A percentile compares a stretch with the other conserved stretches of the same genome.
Evolutionary conservation across 2,329 filamentous ascomycete species (phyloP).

Genomic region (Sporothrix curviconia): DNA sequence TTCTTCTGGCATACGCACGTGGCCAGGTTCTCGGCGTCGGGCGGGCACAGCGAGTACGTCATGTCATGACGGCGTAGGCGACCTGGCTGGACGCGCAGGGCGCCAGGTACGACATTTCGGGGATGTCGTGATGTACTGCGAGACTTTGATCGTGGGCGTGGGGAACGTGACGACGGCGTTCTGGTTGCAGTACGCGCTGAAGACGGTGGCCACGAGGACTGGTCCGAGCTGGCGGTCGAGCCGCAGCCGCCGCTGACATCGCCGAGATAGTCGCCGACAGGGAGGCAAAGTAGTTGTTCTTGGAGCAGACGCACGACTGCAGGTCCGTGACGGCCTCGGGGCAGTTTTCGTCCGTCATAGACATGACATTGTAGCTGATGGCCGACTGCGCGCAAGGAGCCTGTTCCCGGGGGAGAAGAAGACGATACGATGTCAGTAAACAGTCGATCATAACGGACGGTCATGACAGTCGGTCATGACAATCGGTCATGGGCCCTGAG

Average conservation of each 20-base stretch:
- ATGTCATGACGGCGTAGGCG: conserved; percentile 33
- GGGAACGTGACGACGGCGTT: conserved; percentile 32
- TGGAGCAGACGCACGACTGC: conserved; percentile 48
- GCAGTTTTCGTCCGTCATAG: conserved; percentile 38
- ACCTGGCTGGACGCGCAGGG: conserved; percentile 37
- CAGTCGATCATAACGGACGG: background rate
- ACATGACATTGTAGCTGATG: conserved; percentile 37
- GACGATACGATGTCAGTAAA: background rate
- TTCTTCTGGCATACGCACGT: conserved; percentile 48
- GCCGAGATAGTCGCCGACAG: conserved; percentile 34
- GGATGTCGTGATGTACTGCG: conserved; percentile 45
- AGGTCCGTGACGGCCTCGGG: conserved; percentile 37
- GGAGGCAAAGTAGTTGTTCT: conserved; percentile 35
- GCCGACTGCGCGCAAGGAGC: conserved; percentile 45
- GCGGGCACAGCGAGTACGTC: conserved; percentile 24
- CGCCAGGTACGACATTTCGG: conserved; percentile 36
- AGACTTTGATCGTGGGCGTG: conserved; percentile 37
- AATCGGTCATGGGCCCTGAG: too few species aligned
- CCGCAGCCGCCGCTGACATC: conserved; percentile 40
- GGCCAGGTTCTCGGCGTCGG: conserved; percentile 30
- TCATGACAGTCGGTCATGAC: background rate
- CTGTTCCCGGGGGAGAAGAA: conserved; percentile 25
- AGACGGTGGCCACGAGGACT: conserved; percentile 41
- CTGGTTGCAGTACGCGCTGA: conserved; percentile 45
- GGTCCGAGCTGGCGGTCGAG: conserved; percentile 40